A percentile compares a stretch with the other conserved stretches of the same genome.
These are phyloP conservation scores for Zygnema cylindricum DNA, from an alignment of 139 green algal genomes.

Conservation along the genomic window DNA sequence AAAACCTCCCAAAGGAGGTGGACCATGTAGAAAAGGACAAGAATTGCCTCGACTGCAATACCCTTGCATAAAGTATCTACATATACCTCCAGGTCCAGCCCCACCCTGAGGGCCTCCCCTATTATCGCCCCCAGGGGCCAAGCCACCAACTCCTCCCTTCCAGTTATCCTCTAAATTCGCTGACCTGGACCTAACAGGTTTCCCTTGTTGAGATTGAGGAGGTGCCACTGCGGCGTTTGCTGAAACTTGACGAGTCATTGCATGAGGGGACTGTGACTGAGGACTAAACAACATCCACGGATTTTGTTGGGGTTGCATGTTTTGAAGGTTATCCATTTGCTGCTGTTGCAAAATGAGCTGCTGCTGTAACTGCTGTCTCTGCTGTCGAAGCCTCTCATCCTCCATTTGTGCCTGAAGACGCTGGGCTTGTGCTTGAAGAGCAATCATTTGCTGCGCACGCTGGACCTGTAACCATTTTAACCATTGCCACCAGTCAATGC, in stretches of 20 bases:
- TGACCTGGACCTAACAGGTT: not conserved
- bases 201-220: not conserved
- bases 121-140: not conserved
- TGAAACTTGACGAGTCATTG: not conserved
- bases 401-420: conserved; percentile 50
- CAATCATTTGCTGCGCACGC: conserved; percentile 29
- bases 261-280: not conserved
- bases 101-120: not conserved
- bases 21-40: conserved; percentile 52
- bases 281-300: not conserved
- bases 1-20: not conserved
- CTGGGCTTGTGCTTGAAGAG: conserved; percentile 29
- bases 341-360: conserved; percentile 55
- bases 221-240: not conserved
- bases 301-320: conserved; percentile 44
- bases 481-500: too few species aligned
- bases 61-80: conserved; percentile 51
- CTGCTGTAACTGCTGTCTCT: conserved; percentile 52
- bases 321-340: conserved; percentile 17
- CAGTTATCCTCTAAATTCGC: not conserved
- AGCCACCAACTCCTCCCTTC: not conserved
- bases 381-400: conserved; percentile 47
- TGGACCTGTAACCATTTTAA: conserved; percentile 33
- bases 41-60: conserved; percentile 55
- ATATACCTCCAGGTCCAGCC: conserved; percentile 12